Evolutionary conservation across 2,329 filamentous ascomycete species (phyloP), one percentile per base, ranked within the genome.

Genomic region (Aspergillus carbonarius): DNA sequence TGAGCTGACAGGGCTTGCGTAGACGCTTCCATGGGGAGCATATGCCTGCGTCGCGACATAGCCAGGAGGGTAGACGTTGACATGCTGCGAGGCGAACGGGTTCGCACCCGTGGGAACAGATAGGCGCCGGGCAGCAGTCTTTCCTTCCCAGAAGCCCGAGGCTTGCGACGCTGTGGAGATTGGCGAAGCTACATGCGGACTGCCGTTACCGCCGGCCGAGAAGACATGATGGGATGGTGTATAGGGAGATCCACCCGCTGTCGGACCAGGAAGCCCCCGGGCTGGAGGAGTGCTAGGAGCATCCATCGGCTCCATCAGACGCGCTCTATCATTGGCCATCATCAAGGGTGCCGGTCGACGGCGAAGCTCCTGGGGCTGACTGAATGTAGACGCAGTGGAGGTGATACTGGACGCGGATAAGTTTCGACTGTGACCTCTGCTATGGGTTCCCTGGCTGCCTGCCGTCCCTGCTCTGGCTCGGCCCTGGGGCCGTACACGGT

Each of bases 381-480:
- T 87, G 59, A 88, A 88, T 50, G 81, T 87, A 1, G 90, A 92
- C 55, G 86, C 79, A 6, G 88, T 87, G 0, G 91, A 93, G 25
- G 86, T 82, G 66, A 97, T 92, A 73, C 92, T 96, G 0, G 93
- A 96, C 2, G 91, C 87, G 0, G 93, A 97, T 2, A 96, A 78
- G 73, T 96, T 96, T 57, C 87, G 81, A 66, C 88, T 90, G 73
- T 97, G 93, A 1, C 92, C 92, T 59, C 92, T 84, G 60, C 83
- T 84, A 32, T 90, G 88, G 6, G 87, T 84, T 17, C 85, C 84
- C 61, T 88, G 83, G 68, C 89, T 93, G 25, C 90, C 88, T 18
- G 86, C 84, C 1, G 92, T 96, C 12, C 90, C 88, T 12, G 92
- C 87, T 62, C 93, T 84, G 7, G 91, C 88, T 64, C 93, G 83